Percentiles rank a stretch among this genome's conserved stretches.
These are phyloP conservation scores for Blastosporella zonata DNA, from an alignment of 1,284 basidiomycete genomes.

Conservation along the genomic window DNA sequence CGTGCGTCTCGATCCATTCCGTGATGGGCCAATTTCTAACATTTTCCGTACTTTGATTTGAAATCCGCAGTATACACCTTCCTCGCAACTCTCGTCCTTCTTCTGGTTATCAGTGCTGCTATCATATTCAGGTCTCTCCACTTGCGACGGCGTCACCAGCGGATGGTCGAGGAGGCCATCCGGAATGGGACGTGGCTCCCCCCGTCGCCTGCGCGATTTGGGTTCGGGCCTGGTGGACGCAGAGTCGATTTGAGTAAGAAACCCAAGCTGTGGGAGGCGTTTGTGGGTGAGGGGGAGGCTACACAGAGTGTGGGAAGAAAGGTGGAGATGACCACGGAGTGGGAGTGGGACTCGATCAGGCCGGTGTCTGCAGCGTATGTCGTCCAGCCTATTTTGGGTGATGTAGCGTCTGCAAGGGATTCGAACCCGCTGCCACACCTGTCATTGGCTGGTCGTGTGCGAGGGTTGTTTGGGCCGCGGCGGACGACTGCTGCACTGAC, in stretches of 20 bases:
- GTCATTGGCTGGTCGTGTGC: background rate
- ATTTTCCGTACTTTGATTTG: no score
- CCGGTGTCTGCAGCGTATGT: background rate
- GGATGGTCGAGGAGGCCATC: constrained; percentile 58
- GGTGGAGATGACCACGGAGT: background rate
- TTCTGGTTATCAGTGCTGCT: constrained; percentile 60
- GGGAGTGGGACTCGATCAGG: background rate
- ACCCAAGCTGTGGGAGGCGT: background rate
- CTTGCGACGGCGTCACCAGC: constrained; percentile 54
- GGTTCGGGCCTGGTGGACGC: constrained; percentile 16
- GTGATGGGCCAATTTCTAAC: no score
- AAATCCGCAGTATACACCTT: constrained; percentile 35
- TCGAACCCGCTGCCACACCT: background rate
- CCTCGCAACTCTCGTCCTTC: constrained; percentile 60
- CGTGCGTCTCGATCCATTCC: no score
- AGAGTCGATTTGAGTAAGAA: constrained; percentile 33
- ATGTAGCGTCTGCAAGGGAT: background rate
- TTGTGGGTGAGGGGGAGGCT: background rate
- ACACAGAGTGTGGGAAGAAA: background rate
- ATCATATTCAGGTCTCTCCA: constrained; percentile 60
- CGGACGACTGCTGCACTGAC: background rate
- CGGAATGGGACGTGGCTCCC: constrained; percentile 57
- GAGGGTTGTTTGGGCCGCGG: background rate
- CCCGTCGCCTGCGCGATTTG: constrained; percentile 24
- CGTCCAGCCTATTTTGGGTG: background rate